These are phyloP conservation scores for Pecoramyces ruminantium DNA, from an alignment of 192 early-diverging fungal genomes.

Conservation along the genomic window DNA sequence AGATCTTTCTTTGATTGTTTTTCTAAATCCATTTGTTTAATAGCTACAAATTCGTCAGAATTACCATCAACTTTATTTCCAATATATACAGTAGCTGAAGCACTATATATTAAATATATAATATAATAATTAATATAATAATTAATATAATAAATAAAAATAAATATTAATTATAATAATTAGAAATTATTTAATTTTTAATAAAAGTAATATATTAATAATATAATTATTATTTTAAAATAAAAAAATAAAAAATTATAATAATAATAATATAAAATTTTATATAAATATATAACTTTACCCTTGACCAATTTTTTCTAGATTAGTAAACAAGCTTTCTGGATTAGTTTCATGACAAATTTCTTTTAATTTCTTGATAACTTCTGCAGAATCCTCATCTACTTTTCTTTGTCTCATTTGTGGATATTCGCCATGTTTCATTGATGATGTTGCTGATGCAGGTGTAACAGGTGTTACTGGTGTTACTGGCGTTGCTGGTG, in stretches of 20 bases:
- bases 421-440: background rate
- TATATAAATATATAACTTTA: too few species aligned
- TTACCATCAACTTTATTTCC: background rate
- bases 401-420: background rate
- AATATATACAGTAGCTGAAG: background rate
- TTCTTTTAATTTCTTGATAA: slow-evolving; percentile 12
- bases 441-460: too few species aligned
- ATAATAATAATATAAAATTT: background rate
- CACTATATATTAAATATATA: too few species aligned
- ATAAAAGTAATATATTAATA: too few species aligned
- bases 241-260: background rate
- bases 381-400: background rate
- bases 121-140: slow-evolving; percentile 17
- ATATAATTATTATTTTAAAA: too few species aligned
- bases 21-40: slow-evolving; percentile 18
- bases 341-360: slow-evolving; percentile 8
- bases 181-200: too few species aligned
- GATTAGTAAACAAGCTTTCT: slow-evolving; percentile 12
- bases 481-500: too few species aligned
- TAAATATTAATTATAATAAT: too few species aligned
- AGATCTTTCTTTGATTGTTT: slow-evolving; percentile 2
- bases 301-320: slow-evolving; percentile 27
- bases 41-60: slow-evolving; percentile 11
- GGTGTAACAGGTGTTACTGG: too few species aligned
- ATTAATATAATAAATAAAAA: slow-evolving; percentile 17